Evolutionary conservation across 2,329 filamentous ascomycete species (phyloP).

Genomic region (Claviceps sorghi): DNA sequence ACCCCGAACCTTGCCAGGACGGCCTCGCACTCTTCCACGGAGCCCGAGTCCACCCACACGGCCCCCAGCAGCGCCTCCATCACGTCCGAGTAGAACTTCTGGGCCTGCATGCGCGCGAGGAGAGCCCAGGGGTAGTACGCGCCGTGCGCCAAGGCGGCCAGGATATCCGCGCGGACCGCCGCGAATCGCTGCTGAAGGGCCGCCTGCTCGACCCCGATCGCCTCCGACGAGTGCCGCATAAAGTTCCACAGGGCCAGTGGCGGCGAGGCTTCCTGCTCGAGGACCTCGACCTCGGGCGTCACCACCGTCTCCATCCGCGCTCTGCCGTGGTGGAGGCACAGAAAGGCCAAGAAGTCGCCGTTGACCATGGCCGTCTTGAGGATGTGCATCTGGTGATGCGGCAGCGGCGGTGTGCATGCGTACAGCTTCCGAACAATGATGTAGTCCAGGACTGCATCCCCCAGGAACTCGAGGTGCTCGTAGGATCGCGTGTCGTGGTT

Average conservation of each 20-base stretch:
- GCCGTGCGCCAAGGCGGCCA: conserved; percentile 32
- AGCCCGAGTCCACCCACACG: conserved; percentile 66
- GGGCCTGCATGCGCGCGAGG: conserved; percentile 48
- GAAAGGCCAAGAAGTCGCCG: conserved; percentile 62
- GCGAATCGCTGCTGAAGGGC: conserved; percentile 30
- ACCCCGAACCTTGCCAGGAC: conserved; percentile 54
- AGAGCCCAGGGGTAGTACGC: conserved; percentile 60
- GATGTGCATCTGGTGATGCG: conserved; percentile 53
- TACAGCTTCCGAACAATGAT: conserved; percentile 54
- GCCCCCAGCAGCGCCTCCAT: conserved; percentile 71
- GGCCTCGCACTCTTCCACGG: conserved; percentile 39
- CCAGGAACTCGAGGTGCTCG: conserved; percentile 76
- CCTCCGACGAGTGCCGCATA: conserved; percentile 42
- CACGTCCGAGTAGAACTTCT: conserved; percentile 73
- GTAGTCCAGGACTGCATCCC: conserved; percentile 72
- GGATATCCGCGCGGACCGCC: conserved; percentile 33
- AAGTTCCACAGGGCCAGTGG: conserved; percentile 49
- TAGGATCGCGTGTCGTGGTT: conserved; percentile 27
- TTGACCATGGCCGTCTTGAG: conserved; percentile 68
- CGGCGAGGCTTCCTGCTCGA: conserved; percentile 7
- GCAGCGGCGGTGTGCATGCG: conserved; percentile 24
- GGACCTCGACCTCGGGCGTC: conserved; percentile 8
- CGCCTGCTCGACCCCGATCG: conserved; percentile 33
- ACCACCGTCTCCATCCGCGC: conserved; percentile 11
- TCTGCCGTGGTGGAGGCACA: conserved; percentile 40